phyloP scores from a whole-genome alignment of 495 filamentous ascomycete species.

The Chaetomium tenue region DNA sequence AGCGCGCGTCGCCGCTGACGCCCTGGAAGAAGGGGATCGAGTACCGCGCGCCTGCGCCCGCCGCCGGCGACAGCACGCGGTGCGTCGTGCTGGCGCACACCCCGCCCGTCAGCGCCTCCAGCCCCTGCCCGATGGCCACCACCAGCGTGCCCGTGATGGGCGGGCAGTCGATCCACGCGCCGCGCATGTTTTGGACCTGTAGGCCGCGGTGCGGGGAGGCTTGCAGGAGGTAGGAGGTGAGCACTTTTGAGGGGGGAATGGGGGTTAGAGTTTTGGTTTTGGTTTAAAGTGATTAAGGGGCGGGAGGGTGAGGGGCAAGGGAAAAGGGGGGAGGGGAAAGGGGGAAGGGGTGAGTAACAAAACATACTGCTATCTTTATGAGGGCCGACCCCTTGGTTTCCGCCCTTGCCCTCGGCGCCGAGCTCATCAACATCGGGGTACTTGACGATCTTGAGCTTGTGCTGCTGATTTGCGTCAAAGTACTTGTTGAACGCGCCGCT shows the following conservation, averaged over 20 bases:
- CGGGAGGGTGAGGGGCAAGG: no score
- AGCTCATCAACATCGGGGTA: conserved; percentile 65
- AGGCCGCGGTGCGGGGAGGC: conserved; percentile 74
- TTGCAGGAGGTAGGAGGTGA: conserved; percentile 84
- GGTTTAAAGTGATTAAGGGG: not conserved
- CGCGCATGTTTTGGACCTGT: conserved; percentile 80
- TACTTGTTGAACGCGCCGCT: conserved; percentile 73
- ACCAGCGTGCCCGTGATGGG: conserved; percentile 66
- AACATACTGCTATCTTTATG: conserved; percentile 78
- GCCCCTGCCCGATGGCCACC: conserved; percentile 87
- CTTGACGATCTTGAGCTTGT: conserved; percentile 91
- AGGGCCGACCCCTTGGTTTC: conserved; percentile 76
- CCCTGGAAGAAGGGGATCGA: conserved; percentile 93
- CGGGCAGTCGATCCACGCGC: conserved; percentile 77
- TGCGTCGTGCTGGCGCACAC: conserved; percentile 87
- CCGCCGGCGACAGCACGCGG: conserved; percentile 65
- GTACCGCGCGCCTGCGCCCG: conserved; percentile 70
- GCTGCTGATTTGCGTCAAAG: conserved; percentile 77
- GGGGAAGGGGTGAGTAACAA: not conserved
- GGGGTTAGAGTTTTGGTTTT: not conserved
- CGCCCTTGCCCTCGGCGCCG: conserved; percentile 44
- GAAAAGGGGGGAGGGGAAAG: not conserved
- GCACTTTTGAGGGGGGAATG: conserved; percentile 40
- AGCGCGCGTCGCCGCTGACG: conserved; percentile 75
- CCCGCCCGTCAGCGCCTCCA: conserved; percentile 86